Conservation (phyloP, 768 basidiomycete genomes). For the Gyrodon lividus region DNA sequence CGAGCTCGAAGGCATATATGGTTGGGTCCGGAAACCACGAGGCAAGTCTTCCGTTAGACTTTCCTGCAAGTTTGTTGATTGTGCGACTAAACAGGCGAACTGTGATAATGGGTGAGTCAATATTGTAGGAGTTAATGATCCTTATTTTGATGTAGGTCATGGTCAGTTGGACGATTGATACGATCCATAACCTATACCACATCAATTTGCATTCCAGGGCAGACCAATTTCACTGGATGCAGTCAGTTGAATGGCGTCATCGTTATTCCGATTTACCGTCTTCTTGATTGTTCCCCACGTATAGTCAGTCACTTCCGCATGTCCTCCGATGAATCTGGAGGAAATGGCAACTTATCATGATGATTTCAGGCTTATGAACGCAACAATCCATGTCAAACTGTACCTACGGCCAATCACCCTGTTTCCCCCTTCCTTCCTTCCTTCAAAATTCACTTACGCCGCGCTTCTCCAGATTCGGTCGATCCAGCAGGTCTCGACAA, state of each 20-base stretch:
- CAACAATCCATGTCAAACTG: constrained; percentile 28
- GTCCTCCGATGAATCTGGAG: constrained; percentile 26
- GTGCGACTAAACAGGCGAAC: constrained; percentile 17
- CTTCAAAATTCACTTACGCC: background rate
- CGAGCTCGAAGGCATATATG: constrained; percentile 26
- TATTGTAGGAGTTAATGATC: background rate
- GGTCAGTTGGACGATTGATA: constrained; percentile 23
- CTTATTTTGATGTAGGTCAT: background rate
- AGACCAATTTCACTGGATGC: constrained; percentile 29
- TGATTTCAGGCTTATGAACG: constrained; percentile 23
- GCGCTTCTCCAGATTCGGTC: constrained; percentile 6
- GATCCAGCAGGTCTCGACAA: constrained; percentile 27
- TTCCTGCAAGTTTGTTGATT: background rate
- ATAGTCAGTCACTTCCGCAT: constrained; percentile 29
- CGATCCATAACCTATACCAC: constrained; percentile 21
- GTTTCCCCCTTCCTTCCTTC: no score
- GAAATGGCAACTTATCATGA: constrained; percentile 23
- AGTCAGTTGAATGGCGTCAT: constrained; percentile 18
- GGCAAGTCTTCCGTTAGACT: background rate
- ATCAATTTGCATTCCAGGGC: constrained; percentile 26
- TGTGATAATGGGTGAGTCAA: constrained; percentile 28
- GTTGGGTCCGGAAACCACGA: constrained; percentile 28
- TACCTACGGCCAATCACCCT: constrained; percentile 1
- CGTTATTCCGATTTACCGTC: background rate
- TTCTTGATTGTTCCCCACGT: background rate